Evolutionary conservation across 768 basidiomycete genomes (phyloP).

Genomic region (Trichaptum fuscoviolaceum): DNA sequence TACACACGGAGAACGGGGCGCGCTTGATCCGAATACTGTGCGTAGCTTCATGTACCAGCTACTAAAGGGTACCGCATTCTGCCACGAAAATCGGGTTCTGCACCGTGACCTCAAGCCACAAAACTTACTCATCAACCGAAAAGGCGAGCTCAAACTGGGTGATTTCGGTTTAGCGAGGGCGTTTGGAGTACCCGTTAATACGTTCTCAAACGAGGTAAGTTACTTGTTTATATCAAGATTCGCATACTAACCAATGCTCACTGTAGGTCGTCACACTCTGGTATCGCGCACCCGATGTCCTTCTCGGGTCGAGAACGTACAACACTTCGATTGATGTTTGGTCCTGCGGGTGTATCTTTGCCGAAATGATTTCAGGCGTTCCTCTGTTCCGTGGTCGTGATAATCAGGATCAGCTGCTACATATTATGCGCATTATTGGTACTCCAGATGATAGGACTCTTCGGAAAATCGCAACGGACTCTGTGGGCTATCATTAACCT

Average conservation of each 20-base stretch:
- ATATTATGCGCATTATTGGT: constrained; percentile 96
- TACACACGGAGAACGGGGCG: constrained; percentile 91
- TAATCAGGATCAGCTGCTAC: constrained; percentile 95
- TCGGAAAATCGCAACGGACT: constrained; percentile 84
- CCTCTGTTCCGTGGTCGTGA: constrained; percentile 96
- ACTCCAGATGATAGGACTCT: constrained; percentile 88
- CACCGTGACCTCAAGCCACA: constrained; percentile 98
- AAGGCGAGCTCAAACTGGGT: constrained; percentile 94
- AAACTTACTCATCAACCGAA: constrained; percentile 94
- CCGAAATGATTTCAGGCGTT: constrained; percentile 98
- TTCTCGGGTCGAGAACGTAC: constrained; percentile 94
- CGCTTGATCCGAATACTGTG: constrained; percentile 77
- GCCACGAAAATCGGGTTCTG: constrained; percentile 96
- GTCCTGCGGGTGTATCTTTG: constrained; percentile 99
- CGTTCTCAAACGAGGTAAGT: constrained; percentile 90
- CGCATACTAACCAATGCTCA: constrained; percentile 8
- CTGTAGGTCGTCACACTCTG: constrained; percentile 91
- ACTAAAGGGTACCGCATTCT: constrained; percentile 94
- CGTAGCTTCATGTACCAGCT: constrained; percentile 98
- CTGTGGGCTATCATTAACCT: constrained; percentile 45
- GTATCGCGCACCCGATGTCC: constrained; percentile 98
- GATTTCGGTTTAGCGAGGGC: constrained; percentile 98
- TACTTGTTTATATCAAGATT: neutral
- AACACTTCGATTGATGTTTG: constrained; percentile 98
- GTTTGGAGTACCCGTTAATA: constrained; percentile 98